phyloP scores from a whole-genome alignment of 352 stramenopile species.

The Phytophthora pinifolia region DNA sequence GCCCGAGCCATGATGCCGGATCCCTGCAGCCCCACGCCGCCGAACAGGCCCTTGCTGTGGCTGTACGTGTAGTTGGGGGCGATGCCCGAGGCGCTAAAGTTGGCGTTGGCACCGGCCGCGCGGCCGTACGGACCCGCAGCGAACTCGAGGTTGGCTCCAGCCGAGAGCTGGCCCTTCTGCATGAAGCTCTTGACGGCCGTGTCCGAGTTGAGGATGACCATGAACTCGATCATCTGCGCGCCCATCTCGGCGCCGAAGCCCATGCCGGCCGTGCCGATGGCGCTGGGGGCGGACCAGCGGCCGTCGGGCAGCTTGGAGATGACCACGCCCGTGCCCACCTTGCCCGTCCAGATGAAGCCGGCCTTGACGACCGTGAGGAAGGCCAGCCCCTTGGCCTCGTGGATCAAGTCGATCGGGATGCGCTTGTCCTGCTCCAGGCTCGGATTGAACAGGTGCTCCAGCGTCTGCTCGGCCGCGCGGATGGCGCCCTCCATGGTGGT shows the following conservation, averaged over 20 bases:
- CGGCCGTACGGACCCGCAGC: conserved; percentile 79
- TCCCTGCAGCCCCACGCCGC: conserved; percentile 77
- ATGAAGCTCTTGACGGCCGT: conserved; percentile 91
- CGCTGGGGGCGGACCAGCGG: conserved; percentile 94
- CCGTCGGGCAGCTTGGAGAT: conserved; percentile 93
- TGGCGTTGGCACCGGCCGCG: conserved; percentile 71
- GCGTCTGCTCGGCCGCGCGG: conserved; percentile 84
- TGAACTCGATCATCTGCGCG: conserved; percentile 84
- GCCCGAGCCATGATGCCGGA: conserved; percentile 75
- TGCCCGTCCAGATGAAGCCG: conserved; percentile 86
- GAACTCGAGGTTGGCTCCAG: conserved; percentile 81
- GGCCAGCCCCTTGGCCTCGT: conserved; percentile 88
- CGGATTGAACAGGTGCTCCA: conserved; percentile 92
- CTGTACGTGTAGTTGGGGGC: conserved; percentile 89
- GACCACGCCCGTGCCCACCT: conserved; percentile 91
- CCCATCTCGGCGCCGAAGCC: conserved; percentile 80
- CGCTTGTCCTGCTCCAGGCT: conserved; percentile 83
- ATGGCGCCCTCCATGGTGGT: conserved; percentile 92
- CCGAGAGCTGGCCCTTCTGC: conserved; percentile 83
- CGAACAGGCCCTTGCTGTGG: conserved; percentile 87
- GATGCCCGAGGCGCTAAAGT: conserved; percentile 73
- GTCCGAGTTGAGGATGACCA: conserved; percentile 95
- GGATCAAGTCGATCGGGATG: conserved; percentile 90
- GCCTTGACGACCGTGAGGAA: conserved; percentile 93
- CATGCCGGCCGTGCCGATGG: conserved; percentile 92